These are phyloP conservation scores for Galeopsis tetrahit DNA, from an alignment of 257 asterid genomes.

Conservation along the genomic window DNA sequence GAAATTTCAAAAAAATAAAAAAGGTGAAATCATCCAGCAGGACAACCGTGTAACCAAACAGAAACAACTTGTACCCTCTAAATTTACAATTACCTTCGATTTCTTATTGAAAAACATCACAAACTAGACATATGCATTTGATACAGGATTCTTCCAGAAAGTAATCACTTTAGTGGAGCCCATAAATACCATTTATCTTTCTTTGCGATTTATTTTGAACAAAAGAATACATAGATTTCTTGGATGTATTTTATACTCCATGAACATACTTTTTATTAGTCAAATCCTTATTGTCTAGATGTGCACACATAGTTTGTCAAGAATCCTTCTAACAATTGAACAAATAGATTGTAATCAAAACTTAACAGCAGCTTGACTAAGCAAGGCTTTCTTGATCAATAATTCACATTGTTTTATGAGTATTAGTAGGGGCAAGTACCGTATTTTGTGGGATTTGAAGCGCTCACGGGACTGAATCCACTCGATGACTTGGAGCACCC, in stretches of 20 bases:
- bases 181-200: background rate
- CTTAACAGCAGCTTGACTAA: background rate
- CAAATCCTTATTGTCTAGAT: constrained; percentile 13
- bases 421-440: constrained; percentile 45
- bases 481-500: constrained; percentile 92
- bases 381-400: background rate
- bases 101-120: constrained; percentile 6
- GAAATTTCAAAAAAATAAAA: background rate
- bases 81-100: background rate
- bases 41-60: background rate
- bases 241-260: background rate
- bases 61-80: background rate
- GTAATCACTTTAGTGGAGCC: constrained; percentile 13
- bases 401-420: background rate
- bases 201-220: constrained; percentile 16
- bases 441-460: constrained; percentile 76
- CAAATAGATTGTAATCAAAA: background rate
- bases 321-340: constrained; percentile 1
- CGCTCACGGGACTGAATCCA: constrained; percentile 90
- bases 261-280: background rate
- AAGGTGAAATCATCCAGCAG: background rate
- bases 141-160: background rate
- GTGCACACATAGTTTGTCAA: background rate
- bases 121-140: constrained; percentile 15
- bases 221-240: background rate